Base-by-base conservation (phyloP, 2,329 filamentous ascomycete species). In the Aspergillus chevalieri region DNA sequence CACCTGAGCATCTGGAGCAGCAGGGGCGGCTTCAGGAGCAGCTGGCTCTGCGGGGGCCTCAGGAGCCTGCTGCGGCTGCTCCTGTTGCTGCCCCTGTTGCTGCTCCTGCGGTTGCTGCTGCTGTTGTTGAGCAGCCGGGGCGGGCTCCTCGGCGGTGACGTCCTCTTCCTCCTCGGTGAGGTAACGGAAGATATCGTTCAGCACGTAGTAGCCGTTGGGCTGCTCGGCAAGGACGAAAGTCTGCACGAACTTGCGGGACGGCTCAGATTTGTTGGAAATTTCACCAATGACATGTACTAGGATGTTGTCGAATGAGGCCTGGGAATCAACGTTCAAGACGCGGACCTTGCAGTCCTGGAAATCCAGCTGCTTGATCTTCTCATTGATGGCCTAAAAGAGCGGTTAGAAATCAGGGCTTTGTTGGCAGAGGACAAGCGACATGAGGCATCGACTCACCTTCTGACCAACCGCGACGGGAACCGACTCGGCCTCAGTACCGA, bases 291-390 rank as follows among this genome's bases (percentile, higher is more conserved):
- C 93, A 72, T 95, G 91, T 64, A 98, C 94, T 62, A 98, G 85
- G 60, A 98, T 97, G 75, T 91, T 94, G 54, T 91, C 84, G 69
- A 85, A 87, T 8, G 92, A 96, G 55, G 86, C 86, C 74, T 98
- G 92, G 15, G 91, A 92, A 73, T 98, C 93, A 65, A 98, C 93
- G 66, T 98, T 98, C 71, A 92, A 87, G 61, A 98, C 88, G 68
- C 93, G 89, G 65, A 98, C 92, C 77, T 98, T 98, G 83, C 89
- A 94, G 71, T 97, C 90, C 70, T 95, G 88, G 78, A 95, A 95
- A 60, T 94, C 87, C 57, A 97, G 85, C 57, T 86, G 78, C 76
- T 90, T 90, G 74, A 98, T 95, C 66, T 90, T 89, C 62, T 96
- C 89, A 71, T 92, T 88, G 72, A 98, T 98, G 47, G 84, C 84